These are phyloP conservation scores for Acanthamoeba lenticulata DNA, from an alignment of 208 protist genomes.

Conservation along the genomic window DNA sequence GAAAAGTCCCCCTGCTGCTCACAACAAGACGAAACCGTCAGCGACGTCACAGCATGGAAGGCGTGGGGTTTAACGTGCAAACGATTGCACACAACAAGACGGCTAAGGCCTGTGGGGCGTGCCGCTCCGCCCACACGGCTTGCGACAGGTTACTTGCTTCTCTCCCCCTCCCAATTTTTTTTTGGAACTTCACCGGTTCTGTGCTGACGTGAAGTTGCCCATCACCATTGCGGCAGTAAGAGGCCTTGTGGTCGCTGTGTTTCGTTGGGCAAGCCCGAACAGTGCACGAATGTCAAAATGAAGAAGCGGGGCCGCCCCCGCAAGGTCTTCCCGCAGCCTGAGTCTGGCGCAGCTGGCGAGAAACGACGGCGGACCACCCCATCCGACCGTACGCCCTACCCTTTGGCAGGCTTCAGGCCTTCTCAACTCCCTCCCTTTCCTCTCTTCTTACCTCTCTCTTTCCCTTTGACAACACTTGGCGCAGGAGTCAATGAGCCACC, in stretches of 20 bases:
- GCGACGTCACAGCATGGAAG: background rate
- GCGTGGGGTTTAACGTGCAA: background rate
- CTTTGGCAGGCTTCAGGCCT: no score
- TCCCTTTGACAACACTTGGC: background rate
- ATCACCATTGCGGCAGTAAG: no score
- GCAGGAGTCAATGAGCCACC: background rate
- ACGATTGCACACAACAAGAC: background rate
- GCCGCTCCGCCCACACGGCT: constrained; percentile 22
- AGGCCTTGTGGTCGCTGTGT: constrained; percentile 55
- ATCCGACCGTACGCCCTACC: no score
- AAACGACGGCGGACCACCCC: background rate
- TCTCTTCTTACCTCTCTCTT: background rate
- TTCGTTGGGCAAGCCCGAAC: constrained; percentile 18
- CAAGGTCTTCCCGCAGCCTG: background rate
- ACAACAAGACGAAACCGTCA: no score
- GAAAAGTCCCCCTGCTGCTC: no score
- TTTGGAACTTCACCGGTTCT: background rate
- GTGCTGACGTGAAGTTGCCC: no score
- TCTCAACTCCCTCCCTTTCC: background rate
- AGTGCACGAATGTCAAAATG: constrained; percentile 6
- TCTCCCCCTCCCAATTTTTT: no score
- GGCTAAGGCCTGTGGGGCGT: constrained; percentile 24
- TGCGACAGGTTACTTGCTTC: constrained; percentile 61
- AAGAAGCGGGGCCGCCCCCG: constrained; percentile 50
- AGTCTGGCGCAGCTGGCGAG: background rate